These are phyloP conservation scores for Tetrastigma voinierianum DNA, from an alignment of 164 flowering plant species.

Conservation along the genomic window DNA sequence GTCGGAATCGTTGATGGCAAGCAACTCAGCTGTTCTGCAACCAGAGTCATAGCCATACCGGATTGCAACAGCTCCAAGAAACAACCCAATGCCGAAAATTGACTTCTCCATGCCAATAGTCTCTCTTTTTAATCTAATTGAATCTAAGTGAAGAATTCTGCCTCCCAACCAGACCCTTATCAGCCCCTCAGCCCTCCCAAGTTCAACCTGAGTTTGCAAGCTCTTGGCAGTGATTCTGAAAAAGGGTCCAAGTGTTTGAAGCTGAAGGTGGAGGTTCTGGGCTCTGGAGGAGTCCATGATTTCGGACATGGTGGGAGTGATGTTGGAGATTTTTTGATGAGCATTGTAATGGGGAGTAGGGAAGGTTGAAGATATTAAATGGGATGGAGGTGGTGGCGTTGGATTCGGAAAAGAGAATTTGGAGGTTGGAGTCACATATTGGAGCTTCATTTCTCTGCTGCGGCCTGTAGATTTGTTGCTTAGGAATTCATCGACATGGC, in stretches of 20 bases:
- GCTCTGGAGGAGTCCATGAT: conserved; percentile 56
- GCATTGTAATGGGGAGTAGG: too few species aligned
- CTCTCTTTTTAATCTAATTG: conserved; percentile 65
- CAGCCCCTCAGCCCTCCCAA: conserved; percentile 87
- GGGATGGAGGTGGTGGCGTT: too few species aligned
- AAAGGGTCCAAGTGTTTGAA: conserved; percentile 77
- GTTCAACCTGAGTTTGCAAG: conserved; percentile 53
- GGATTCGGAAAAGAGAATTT: too few species aligned
- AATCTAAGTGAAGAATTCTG: conserved; percentile 79
- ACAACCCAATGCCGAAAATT: conserved; percentile 83
- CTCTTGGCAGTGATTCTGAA: conserved; percentile 77
- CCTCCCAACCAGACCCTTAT: conserved; percentile 71
- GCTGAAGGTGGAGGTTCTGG: conserved; percentile 63
- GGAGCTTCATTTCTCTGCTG: too few species aligned
- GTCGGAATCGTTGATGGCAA: conserved; percentile 85
- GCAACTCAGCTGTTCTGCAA: conserved; percentile 72
- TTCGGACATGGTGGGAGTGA: conserved; percentile 69
- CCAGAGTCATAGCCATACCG: conserved; percentile 79
- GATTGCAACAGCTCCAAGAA: conserved; percentile 84
- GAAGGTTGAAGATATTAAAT: too few species aligned
- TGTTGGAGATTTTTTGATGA: background rate
- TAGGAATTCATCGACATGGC: too few species aligned
- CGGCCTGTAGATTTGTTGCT: too few species aligned
- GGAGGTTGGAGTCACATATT: too few species aligned
- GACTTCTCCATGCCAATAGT: conserved; percentile 76